Evolutionary conservation across 495 filamentous ascomycete species (phyloP).

Genomic region (Penicillium flavigenum): DNA sequence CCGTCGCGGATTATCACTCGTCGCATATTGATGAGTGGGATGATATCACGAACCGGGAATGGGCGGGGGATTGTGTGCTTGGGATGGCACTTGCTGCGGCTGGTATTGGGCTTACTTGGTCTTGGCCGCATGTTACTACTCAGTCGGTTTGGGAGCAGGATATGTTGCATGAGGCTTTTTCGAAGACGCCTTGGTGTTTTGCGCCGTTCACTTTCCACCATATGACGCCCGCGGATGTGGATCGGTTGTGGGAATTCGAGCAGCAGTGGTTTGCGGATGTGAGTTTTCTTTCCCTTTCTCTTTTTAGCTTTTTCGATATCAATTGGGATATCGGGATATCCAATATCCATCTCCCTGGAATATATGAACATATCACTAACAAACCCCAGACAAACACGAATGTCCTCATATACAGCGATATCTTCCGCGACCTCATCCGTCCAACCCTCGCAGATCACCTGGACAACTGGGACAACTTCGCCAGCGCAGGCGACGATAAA

Average conservation of each 20-base stretch:
- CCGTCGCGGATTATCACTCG: conserved; percentile 23
- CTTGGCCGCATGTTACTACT: conserved; percentile 39
- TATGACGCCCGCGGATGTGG: conserved; percentile 41
- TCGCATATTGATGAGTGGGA: conserved; percentile 29
- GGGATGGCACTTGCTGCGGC: conserved; percentile 42
- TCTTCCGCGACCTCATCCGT: conserved; percentile 28
- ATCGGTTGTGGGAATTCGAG: conserved; percentile 41
- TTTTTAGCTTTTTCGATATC: not conserved
- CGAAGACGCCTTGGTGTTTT: conserved; percentile 48
- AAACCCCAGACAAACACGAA: conserved; percentile 17
- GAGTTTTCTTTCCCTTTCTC: not conserved
- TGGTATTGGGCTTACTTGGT: conserved; percentile 33
- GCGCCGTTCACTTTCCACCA: conserved; percentile 51
- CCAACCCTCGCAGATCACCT: conserved; percentile 19
- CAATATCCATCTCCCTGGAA: not conserved
- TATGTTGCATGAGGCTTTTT: conserved; percentile 35
- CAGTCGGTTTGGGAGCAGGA: conserved; percentile 41
- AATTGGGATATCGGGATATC: not conserved
- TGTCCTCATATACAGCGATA: conserved; percentile 23
- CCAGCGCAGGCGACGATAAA: conserved; percentile 11
- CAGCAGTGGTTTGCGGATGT: conserved; percentile 38
- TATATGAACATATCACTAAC: not conserved
- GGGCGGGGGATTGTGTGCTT: conserved; percentile 48
- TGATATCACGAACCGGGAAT: conserved; percentile 28
- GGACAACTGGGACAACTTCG: conserved; percentile 35